Evolutionary conservation across 257 asterid genomes (phyloP).

Genomic region (Solanum gandarillasii): DNA sequence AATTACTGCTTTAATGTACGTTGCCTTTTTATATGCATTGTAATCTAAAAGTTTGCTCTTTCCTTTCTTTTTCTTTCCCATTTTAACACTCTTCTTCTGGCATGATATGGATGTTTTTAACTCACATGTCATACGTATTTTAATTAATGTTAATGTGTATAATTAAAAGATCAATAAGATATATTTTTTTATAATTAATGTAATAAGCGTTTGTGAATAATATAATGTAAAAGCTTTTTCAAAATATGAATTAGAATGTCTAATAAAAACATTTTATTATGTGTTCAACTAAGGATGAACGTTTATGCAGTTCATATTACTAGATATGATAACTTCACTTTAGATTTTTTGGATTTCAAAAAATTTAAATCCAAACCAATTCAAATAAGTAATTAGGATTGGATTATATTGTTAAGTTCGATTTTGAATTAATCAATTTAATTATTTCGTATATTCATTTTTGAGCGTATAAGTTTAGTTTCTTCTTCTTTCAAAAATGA

Average conservation of each 20-base stretch:
- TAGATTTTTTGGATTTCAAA: background rate
- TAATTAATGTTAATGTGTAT: no score
- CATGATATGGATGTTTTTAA: background rate
- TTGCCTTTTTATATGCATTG: background rate
- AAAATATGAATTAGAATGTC: background rate
- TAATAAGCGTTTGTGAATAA: accelerated
- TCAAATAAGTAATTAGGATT: background rate
- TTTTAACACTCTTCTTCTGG: background rate
- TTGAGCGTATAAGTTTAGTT: no score
- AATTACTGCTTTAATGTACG: background rate
- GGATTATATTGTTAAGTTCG: background rate
- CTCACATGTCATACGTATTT: background rate
- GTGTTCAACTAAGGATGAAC: background rate
- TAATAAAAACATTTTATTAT: no score
- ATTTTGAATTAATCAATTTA: no score
- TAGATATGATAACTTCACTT: background rate
- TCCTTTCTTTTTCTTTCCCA: background rate
- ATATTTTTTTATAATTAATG: no score
- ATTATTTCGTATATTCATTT: no score
- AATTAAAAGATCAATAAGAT: no score
- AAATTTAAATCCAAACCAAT: background rate
- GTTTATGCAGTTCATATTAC: background rate
- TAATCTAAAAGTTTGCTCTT: background rate
- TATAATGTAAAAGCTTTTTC: no score
- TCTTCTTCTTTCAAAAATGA: background rate